phyloP scores from a whole-genome alignment of 1,284 basidiomycete genomes.

The Farysia itapuensis region DNA sequence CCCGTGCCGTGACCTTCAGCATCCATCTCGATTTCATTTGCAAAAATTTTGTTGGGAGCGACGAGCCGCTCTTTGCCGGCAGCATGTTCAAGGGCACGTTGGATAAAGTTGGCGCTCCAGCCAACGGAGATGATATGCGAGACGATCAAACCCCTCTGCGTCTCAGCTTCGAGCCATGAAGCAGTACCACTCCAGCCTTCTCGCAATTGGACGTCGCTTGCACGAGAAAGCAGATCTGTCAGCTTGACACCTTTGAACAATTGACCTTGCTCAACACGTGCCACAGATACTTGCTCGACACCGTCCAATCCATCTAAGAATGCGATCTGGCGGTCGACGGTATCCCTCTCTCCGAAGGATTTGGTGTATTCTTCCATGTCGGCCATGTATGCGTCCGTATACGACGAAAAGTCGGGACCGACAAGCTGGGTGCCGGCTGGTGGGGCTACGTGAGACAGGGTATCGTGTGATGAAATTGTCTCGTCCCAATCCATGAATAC shows the following conservation, averaged over 20 bases:
- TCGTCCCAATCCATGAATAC: slow-evolving; percentile 58
- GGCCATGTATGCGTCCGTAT: slow-evolving; percentile 34
- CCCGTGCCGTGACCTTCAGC: slow-evolving; percentile 25
- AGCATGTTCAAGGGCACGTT: slow-evolving; percentile 9
- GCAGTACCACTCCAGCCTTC: slow-evolving; percentile 33
- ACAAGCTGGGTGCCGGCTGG: slow-evolving; percentile 8
- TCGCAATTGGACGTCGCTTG: slow-evolving; percentile 13
- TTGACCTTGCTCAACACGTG: slow-evolving; percentile 29
- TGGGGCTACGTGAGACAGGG: slow-evolving; percentile 48
- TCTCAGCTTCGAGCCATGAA: slow-evolving; percentile 10
- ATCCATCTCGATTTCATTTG: slow-evolving; percentile 48
- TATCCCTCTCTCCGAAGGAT: slow-evolving; percentile 3
- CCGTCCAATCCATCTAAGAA: slow-evolving; percentile 26
- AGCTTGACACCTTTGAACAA: slow-evolving; percentile 34
- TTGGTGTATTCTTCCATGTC: slow-evolving; percentile 22
- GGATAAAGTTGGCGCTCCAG: slow-evolving; percentile 50
- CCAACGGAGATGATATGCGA: slow-evolving; percentile 49
- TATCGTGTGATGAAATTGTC: slow-evolving; percentile 52
- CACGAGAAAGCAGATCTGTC: slow-evolving; percentile 4
- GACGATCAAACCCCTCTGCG: not conserved
- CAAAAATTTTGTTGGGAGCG: slow-evolving; percentile 17
- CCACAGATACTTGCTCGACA: slow-evolving; percentile 36
- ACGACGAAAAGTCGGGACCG: slow-evolving; percentile 30
- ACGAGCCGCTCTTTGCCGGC: not conserved
- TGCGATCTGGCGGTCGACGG: slow-evolving; percentile 15